A percentile compares a stretch with the other conserved stretches of the same genome.
Conservation (phyloP, 352 stramenopile genomes). For the Pythium sp. region DNA sequence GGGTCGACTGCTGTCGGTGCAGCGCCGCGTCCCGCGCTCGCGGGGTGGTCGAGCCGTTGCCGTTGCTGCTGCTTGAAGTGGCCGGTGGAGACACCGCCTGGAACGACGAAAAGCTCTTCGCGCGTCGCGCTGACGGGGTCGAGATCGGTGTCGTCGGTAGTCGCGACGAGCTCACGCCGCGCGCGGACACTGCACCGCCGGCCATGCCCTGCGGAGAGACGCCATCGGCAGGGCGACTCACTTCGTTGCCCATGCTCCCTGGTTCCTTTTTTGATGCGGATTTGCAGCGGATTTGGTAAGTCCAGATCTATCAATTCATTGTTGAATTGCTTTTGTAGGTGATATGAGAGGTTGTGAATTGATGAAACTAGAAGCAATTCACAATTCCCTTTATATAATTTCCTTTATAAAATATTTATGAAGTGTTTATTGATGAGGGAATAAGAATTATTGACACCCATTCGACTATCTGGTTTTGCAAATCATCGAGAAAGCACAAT, state of each 20-base stretch:
- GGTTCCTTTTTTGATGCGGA: not conserved
- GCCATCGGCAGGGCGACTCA: slow-evolving; percentile 32
- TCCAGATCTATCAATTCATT: too few species aligned
- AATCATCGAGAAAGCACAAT: not conserved
- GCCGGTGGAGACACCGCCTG: slow-evolving; percentile 20
- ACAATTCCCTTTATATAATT: too few species aligned
- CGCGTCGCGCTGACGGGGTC: slow-evolving; percentile 25
- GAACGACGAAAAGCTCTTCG: slow-evolving; percentile 43
- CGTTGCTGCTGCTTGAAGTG: not conserved
- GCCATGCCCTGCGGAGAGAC: slow-evolving; percentile 19
- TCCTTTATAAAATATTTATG: too few species aligned
- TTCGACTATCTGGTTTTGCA: not conserved
- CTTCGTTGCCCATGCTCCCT: slow-evolving; percentile 52
- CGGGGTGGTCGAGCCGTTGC: not conserved
- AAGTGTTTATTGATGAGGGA: too few species aligned
- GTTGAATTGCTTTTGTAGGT: too few species aligned
- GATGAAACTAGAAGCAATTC: too few species aligned
- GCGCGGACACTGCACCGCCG: not conserved
- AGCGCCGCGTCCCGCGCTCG: not conserved
- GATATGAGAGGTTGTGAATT: too few species aligned
- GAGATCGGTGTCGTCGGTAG: slow-evolving; percentile 25
- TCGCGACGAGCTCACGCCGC: not conserved
- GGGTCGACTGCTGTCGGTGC: slow-evolving; percentile 7
- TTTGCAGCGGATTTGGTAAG: too few species aligned
- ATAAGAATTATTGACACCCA: too few species aligned